Percentiles rank a stretch among this genome's conserved stretches.
These are phyloP conservation scores for Tylopilus rubrobrunneus DNA, from an alignment of 768 basidiomycete genomes.

Conservation along the genomic window DNA sequence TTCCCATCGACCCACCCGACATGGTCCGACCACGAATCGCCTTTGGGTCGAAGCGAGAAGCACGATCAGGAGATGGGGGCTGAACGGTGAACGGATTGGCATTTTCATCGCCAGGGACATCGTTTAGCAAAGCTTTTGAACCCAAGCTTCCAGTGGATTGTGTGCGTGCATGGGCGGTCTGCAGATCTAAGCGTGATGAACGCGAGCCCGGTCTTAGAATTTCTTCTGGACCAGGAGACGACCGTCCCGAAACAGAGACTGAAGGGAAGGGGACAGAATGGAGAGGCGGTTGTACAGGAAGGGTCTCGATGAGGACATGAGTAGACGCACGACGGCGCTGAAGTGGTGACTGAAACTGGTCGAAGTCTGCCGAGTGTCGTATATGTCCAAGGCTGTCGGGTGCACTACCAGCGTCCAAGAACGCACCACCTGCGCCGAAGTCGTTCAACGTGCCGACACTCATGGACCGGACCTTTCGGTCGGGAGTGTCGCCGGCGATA, in stretches of 20 bases:
- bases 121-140: slow-evolving; percentile 43
- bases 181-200: slow-evolving; percentile 31
- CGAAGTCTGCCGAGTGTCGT: slow-evolving; percentile 58
- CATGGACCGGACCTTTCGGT: slow-evolving; percentile 52
- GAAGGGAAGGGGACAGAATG: slow-evolving; percentile 66
- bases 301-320: slow-evolving; percentile 43
- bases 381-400: slow-evolving; percentile 39
- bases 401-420: slow-evolving; percentile 37
- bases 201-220: slow-evolving; percentile 33
- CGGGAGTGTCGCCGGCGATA: slow-evolving; percentile 38
- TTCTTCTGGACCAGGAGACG: slow-evolving; percentile 45
- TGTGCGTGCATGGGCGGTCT: slow-evolving; percentile 39
- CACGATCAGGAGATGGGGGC: slow-evolving; percentile 36
- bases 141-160: slow-evolving; percentile 51
- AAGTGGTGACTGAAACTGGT: slow-evolving; percentile 40
- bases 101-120: slow-evolving; percentile 31
- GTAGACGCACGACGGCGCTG: slow-evolving; percentile 50
- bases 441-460: slow-evolving; percentile 64
- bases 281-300: slow-evolving; percentile 38
- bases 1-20: slow-evolving; percentile 47
- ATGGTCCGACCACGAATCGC: slow-evolving; percentile 33
- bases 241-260: slow-evolving; percentile 42
- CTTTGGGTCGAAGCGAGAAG: slow-evolving; percentile 45
- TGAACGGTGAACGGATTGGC: slow-evolving; percentile 33
- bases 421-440: slow-evolving; percentile 45